Evolutionary conservation across 495 filamentous ascomycete genomes (phyloP), one percentile per base, ranked within the genome.

Genomic region (Penicillium silybi): DNA sequence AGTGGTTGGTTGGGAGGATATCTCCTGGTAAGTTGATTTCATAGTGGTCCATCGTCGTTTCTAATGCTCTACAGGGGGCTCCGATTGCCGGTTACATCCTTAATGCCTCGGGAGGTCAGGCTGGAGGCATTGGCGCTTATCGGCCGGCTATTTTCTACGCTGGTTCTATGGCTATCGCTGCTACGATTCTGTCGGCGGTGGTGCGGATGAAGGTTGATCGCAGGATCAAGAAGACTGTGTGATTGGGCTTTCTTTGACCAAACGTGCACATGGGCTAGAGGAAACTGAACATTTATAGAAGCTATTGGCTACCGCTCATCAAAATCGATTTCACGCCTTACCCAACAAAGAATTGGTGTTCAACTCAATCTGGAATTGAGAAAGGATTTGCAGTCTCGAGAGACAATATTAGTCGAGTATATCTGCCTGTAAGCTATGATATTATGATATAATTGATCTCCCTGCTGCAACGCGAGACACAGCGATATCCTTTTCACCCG

Each of bases 101-200:
- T 0, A 68, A 76, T 50, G 78, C 79, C 0, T 75, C 73, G 10
- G 80, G 80, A 9, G 79, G 78, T 6, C 68, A 73, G 22, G 54
- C 67, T 0, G 63, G 59, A 4, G 74, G 75, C 0, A 55, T 80
- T 6, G 62, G 71, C 6, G 75, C 78, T 0, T 84, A 82, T 53
- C 70, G 79, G 15, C 77, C 80, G 0, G 79, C 80, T 0, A 84
- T 84, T 39, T 82, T 79, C 55, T 83, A 84, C 57, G 82, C 80
- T 4, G 69, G 71, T 4, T 62, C 58, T 0, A 67, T 74, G 64
- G 68, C 71, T 5, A 46, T 62, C 35, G 62, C 44, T 27, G 66
- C 66, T 0, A 51, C 63, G 25, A 1, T 65, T 17, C 38, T 67
- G 49, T 58, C 61, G 7, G 50, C 56, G 11, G 41, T 59, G 7